A percentile compares a stretch with the other conserved stretches of the same genome.
Conservation (phyloP, 2,329 filamentous ascomycete genomes). For the Bertia moriformis region DNA sequence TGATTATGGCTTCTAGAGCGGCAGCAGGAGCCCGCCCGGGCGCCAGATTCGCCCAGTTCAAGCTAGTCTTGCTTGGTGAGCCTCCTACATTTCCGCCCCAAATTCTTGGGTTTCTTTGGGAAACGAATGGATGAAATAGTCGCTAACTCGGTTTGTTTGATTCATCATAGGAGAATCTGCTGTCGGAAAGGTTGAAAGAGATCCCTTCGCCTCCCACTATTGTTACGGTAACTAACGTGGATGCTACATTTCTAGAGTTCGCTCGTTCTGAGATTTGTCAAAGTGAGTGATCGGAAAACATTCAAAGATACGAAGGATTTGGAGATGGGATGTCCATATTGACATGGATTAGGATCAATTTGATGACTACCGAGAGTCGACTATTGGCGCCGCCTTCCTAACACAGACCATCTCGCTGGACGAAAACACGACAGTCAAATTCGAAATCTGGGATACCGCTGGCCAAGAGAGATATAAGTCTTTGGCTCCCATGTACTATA, state of each 20-base stretch:
- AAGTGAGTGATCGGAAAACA: constrained; percentile 40
- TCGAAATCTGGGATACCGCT: constrained; percentile 98
- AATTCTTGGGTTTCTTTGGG: background rate
- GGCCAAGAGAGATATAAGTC: constrained; percentile 99
- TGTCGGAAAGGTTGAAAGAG: constrained; percentile 81
- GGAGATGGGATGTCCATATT: too few species aligned
- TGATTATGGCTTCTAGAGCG: constrained; percentile 69
- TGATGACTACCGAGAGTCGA: constrained; percentile 90
- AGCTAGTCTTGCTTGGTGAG: constrained; percentile 89
- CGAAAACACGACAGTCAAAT: constrained; percentile 96
- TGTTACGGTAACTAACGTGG: background rate
- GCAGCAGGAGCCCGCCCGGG: constrained; percentile 35
- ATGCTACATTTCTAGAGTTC: constrained; percentile 54
- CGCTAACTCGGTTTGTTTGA: background rate
- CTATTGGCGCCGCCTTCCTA: constrained; percentile 94
- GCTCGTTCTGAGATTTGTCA: constrained; percentile 93
- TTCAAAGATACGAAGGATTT: background rate
- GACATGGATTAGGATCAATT: constrained; percentile 99
- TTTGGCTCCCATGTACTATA: constrained; percentile 97
- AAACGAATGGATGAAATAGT: constrained; percentile 1
- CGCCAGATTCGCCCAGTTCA: constrained; percentile 94
- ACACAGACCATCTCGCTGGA: constrained; percentile 98
- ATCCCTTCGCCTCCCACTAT: constrained; percentile 6
- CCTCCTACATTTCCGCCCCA: too few species aligned
- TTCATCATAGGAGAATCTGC: constrained; percentile 81